These are phyloP conservation scores for Pseudomicrostroma phylloplanum DNA, from an alignment of 1,284 basidiomycete species.

Conservation along the genomic window DNA sequence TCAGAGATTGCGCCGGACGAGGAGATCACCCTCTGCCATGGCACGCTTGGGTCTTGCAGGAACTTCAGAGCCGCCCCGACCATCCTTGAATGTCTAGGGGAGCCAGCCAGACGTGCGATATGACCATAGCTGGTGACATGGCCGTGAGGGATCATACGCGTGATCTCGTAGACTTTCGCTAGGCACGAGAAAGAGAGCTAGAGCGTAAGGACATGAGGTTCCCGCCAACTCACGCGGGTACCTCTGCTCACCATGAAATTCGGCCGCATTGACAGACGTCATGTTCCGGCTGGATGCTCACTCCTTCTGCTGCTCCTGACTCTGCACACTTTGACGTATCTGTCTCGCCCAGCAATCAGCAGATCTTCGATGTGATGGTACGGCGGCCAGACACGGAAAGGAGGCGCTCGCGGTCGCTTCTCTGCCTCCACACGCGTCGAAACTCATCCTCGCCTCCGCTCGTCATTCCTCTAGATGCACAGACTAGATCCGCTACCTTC, in stretches of 20 bases:
- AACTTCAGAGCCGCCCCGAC: conserved; percentile 44
- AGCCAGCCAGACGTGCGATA: conserved; percentile 39
- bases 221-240: not conserved
- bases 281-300: conserved; percentile 1
- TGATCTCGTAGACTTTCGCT: conserved; percentile 43
- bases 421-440: too few relatives aligned
- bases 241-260: conserved; percentile 12
- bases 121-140: conserved; percentile 46
- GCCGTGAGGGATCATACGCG: conserved; percentile 33
- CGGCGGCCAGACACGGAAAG: too few relatives aligned
- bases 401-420: too few relatives aligned
- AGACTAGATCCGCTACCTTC: too few relatives aligned
- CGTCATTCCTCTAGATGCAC: too few relatives aligned
- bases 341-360: too few relatives aligned
- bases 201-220: not conserved
- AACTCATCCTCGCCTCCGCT: too few relatives aligned
- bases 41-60: conserved; percentile 30
- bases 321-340: too few relatives aligned
- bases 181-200: not conserved
- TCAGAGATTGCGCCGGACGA: conserved; percentile 41
- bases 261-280: conserved; percentile 11
- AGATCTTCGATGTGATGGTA: too few relatives aligned
- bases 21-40: conserved; percentile 44
- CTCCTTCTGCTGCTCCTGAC: too few relatives aligned
- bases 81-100: conserved; percentile 29